A percentile compares a stretch with the other conserved stretches of the same genome.
Evolutionary conservation across 2,329 filamentous ascomycete genomes (phyloP).

Genomic region (Trichoderma sp.): DNA sequence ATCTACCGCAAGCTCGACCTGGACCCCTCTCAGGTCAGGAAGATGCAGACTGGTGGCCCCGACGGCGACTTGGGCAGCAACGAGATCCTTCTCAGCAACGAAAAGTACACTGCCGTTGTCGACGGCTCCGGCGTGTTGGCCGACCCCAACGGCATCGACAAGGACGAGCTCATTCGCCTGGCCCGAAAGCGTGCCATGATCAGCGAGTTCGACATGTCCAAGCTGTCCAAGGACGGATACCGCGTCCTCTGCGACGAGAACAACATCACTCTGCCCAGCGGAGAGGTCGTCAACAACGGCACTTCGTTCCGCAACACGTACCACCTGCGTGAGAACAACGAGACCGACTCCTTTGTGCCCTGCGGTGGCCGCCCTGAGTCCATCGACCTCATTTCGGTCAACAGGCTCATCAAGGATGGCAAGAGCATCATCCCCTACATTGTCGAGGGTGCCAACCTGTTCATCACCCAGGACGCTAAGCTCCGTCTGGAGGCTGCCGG

Average conservation of each 20-base stretch:
- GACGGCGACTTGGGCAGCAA: slow-evolving; percentile 97
- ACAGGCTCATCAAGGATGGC: slow-evolving; percentile 84
- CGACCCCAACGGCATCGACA: slow-evolving; percentile 85
- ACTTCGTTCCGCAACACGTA: slow-evolving; percentile 97
- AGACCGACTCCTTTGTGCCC: slow-evolving; percentile 88
- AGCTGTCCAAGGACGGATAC: slow-evolving; percentile 85
- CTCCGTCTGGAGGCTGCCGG: slow-evolving; percentile 92
- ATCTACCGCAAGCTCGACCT: slow-evolving; percentile 96
- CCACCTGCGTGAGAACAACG: slow-evolving; percentile 74
- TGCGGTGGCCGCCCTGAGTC: slow-evolving; percentile 96
- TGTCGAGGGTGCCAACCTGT: slow-evolving; percentile 95
- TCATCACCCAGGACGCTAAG: slow-evolving; percentile 98
- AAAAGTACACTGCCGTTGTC: slow-evolving; percentile 94
- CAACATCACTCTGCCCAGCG: slow-evolving; percentile 81
- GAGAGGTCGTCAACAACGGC: slow-evolving; percentile 85
- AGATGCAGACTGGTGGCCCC: slow-evolving; percentile 96
- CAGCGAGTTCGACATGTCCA: slow-evolving; percentile 75
- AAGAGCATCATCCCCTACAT: slow-evolving; percentile 89
- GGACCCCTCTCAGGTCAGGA: slow-evolving; percentile 78
- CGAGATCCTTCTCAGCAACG: slow-evolving; percentile 92
- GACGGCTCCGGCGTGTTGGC: slow-evolving; percentile 94
- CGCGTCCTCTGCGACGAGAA: slow-evolving; percentile 88
- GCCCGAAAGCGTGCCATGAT: slow-evolving; percentile 90
- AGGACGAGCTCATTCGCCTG: slow-evolving; percentile 75
- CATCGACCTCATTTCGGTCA: slow-evolving; percentile 85